Evolutionary conservation across 2,329 filamentous ascomycete species (phyloP), one percentile per base, ranked within the genome.

Genomic region (Calonectria hongkongensis): DNA sequence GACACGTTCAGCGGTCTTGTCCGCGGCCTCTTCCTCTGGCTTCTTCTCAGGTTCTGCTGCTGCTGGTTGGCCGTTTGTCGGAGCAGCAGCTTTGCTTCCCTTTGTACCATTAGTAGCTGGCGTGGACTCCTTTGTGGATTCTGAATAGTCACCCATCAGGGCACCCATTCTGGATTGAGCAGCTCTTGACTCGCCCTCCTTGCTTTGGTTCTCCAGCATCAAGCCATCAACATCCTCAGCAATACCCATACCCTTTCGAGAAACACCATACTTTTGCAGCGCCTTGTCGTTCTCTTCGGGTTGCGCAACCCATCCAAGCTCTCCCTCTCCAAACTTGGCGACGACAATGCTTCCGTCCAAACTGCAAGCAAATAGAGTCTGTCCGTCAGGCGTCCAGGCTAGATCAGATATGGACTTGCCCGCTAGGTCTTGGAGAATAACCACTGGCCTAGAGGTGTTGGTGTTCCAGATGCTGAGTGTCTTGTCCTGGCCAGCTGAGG

Each of bases 401-500:
- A 99, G 87, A 85, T 99, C 97, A 1, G 95, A 97, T 76, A 99
- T 96, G 0, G 97, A 94, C 83, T 99, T 99, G 50, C 92, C 92
- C 21, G 95, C 93, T 72, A 99, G 85, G 79, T 98, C 96, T 81
- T 98, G 95, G 12, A 95, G 89, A 66, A 98, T 95, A 25, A 98
- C 93, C 25, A 98, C 93, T 0, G 97, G 97, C 27, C 97, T 89
- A 0, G 97, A 96, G 28, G 95, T 98, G 81, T 95, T 98, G 1
- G 97, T 99, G 79, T 98, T 98, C 97, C 97, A 99, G 45, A 99
- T 93, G 80, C 95, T 98, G 50, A 99, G 85, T 2, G 96, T 97
- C 84, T 98, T 98, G 83, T 99, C 97, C 80, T 98, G 97, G 3
- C 97, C 97, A 7, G 96, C 97, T 74, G 96, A 98, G 10, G 97